Base-by-base conservation (phyloP, 2,329 filamentous ascomycete species). In the Talaromyces sp. region DNA sequence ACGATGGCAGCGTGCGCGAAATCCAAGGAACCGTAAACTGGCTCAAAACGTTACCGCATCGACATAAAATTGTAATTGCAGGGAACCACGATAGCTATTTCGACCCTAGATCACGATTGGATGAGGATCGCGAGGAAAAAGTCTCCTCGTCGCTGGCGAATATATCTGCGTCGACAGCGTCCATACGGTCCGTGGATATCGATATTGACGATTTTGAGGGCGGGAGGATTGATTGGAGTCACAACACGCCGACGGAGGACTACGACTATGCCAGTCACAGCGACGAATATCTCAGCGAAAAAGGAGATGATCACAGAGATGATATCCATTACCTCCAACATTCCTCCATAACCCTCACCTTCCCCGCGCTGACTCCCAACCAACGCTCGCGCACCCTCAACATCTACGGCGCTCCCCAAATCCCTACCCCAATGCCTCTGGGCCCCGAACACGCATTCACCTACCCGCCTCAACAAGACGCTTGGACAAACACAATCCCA, bases 11-110 rank as follows among this genome's bases (percentile, higher is more conserved):
- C 9, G 84, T 87, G 0, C 81, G 82, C 13, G 89, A 92, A 67
- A 88, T 98, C 64, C 92, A 97, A 79, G 81, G 80, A n/a, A 90
- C 95, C 71, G 82, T 97, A 50, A 86, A 96, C 80, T 97, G 92
- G 92, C 82, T 97, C 13, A 85, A 83, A 56, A 81, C 82, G 3
- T 84, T 93, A 8, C 90, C 91, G 0, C 92, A 97, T 73, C 79
- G 80, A 41, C 85, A 96, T 76, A 96, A 97, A 77, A 83, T 97
- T 27, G 85, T 93, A 41, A 87, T 98, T 37, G 87, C 88, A 37
- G 94, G 94, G 0, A 97, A 97, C 74, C 94, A 97, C 76, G 94
- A 97, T 74, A 89, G 87, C 71, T 96, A 87, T 81, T 90, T 96
- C 67, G 94, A 96, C 76, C 81, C 85, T 27, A 81, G 82, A 39